Evolutionary conservation across 2,329 filamentous ascomycete species (phyloP).

Genomic region (Venturiaceae sp.): DNA sequence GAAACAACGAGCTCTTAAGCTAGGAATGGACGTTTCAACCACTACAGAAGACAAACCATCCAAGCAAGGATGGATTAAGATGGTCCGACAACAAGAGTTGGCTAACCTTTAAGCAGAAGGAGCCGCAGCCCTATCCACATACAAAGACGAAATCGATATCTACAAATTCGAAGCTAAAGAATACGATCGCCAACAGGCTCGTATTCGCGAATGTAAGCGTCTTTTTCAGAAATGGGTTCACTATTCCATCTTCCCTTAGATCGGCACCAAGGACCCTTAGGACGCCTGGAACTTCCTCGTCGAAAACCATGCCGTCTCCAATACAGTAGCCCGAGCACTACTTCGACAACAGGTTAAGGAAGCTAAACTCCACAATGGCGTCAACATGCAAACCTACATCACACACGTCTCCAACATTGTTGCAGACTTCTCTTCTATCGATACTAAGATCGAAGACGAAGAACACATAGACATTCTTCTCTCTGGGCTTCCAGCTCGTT

Average conservation of each 20-base stretch:
- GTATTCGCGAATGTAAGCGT: not conserved
- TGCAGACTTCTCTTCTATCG: not conserved
- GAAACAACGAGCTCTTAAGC: too few relatives aligned
- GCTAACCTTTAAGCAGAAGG: not conserved
- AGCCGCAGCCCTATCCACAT: not conserved
- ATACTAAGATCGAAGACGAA: not conserved
- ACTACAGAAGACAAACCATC: too few relatives aligned
- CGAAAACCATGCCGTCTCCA: too few relatives aligned
- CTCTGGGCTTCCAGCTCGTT: not conserved
- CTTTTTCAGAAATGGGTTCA: not conserved
- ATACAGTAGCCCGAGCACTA: too few relatives aligned
- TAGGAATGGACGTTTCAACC: too few relatives aligned
- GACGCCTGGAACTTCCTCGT: too few relatives aligned
- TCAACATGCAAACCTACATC: not conserved
- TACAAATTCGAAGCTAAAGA: not conserved
- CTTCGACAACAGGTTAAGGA: not conserved
- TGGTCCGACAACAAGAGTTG: too few relatives aligned
- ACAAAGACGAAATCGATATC: not conserved
- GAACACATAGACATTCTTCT: not conserved
- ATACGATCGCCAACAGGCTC: not conserved
- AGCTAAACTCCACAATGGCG: not conserved
- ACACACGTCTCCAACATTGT: not conserved
- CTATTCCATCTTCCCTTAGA: not conserved
- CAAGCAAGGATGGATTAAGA: too few relatives aligned
- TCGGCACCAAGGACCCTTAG: too few relatives aligned